Evolutionary conservation across 2,329 filamentous ascomycete genomes (phyloP), one percentile per base, ranked within the genome.

Genomic region (Talaromyces islandicus): DNA sequence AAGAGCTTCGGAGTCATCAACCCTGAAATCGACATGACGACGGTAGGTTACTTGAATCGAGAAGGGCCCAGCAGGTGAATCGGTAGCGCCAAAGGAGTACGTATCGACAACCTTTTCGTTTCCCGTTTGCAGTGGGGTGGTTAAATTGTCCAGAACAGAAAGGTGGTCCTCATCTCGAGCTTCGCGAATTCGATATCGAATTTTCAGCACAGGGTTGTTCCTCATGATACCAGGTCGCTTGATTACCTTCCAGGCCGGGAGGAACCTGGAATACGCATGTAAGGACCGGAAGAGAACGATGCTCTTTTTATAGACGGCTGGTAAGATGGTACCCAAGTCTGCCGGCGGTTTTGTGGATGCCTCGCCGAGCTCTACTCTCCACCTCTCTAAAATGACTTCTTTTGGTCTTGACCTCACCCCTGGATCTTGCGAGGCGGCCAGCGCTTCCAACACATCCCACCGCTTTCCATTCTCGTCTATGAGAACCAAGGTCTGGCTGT

Each of bases 251-350:
- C 89, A 96, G 25, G 89, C 87, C 2, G 94, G 94, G 63, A 96
- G 78, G 63, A 97, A 84, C 67, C 90, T 88, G 46, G 91, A 85
- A 58, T 90, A 89, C 55, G 90, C 86, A 73, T 90, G 96, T 52
- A 99, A 82, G 1, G 92, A 92, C 62, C 94, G 85, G 76, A 97
- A 97, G 67, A 97, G 86, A 66, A 97, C 89, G 64, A 99, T 96
- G 68, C 90, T 91, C 77, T 96, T 94, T 78, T 99, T 99, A 82
- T 99, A 99, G 61, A 96, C 87, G 57, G 91, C 93, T 14, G 94
- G 92, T 56, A 97, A 79, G 32, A 84, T 79, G 53, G 84, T 80
- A 57, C 75, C 80, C 56, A 86, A 73, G 61, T 86, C 83, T 43
- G 78, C 68, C 6, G 79, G 68, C 59, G 90, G 70, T 84, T 81